Percentiles rank a stretch among this genome's conserved stretches.
These are phyloP conservation scores for Xylariaceae sp. DNA, from an alignment of 2,329 filamentous ascomycete species.

Conservation along the genomic window DNA sequence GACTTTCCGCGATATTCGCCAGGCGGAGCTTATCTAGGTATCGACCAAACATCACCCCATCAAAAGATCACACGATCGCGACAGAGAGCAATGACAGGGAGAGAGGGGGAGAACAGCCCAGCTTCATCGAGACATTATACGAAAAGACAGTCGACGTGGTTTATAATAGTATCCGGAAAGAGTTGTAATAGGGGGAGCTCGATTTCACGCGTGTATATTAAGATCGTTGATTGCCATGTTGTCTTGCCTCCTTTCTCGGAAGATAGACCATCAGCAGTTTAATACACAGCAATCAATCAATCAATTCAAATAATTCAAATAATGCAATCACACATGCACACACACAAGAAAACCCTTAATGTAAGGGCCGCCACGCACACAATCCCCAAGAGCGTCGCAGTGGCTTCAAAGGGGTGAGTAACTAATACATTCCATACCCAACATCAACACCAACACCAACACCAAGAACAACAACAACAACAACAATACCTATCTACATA, in stretches of 20 bases:
- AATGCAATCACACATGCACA: slow-evolving; percentile 19
- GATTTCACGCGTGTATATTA: too few species aligned
- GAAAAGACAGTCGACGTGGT: background rate
- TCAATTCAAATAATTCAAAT: background rate
- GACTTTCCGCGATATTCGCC: too few species aligned
- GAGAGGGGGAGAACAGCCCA: slow-evolving; percentile 4
- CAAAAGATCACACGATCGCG: slow-evolving; percentile 13
- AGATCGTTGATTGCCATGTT: too few species aligned
- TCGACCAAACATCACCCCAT: slow-evolving; percentile 16
- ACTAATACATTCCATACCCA: background rate
- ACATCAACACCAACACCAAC: background rate
- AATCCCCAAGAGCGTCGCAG: slow-evolving; percentile 18
- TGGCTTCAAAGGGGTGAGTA: slow-evolving; percentile 19
- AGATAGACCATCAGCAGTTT: background rate
- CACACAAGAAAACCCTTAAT: slow-evolving; percentile 17
- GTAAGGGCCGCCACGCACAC: slow-evolving; percentile 12
- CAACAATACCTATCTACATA: background rate
- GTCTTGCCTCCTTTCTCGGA: too few species aligned
- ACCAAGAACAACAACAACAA: background rate
- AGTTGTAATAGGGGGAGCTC: too few species aligned
- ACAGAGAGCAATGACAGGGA: background rate
- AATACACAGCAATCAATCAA: slow-evolving; percentile 1
- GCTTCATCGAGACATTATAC: background rate
- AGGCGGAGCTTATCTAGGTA: background rate
- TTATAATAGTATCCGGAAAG: background rate